These are phyloP conservation scores for Plasmodium gaboni DNA, from an alignment of 169 alveolate genomes.

Conservation along the genomic window DNA sequence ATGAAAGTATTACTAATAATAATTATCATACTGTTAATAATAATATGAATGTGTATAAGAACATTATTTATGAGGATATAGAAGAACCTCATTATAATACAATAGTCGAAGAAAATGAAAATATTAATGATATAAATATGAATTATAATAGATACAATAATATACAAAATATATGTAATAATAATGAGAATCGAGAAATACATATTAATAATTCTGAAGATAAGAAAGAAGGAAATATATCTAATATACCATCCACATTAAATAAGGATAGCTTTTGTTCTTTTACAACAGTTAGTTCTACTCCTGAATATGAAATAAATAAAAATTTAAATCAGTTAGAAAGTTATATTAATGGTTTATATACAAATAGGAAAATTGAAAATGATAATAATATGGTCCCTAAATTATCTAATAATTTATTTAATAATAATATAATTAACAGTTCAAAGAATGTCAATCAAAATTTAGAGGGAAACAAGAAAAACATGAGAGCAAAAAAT, in stretches of 20 bases:
- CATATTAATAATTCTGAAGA: background rate
- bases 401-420: too few relatives aligned
- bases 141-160: background rate
- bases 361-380: background rate
- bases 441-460: too few relatives aligned
- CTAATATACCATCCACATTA: background rate
- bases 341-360: background rate
- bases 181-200: too few relatives aligned
- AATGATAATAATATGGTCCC: background rate
- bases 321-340: constrained; percentile 2
- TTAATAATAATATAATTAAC: too few relatives aligned
- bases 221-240: background rate
- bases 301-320: constrained; percentile 4
- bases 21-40: background rate
- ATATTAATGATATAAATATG: background rate
- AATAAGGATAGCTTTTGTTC: background rate
- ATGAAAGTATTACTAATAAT: background rate
- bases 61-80: background rate
- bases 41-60: background rate
- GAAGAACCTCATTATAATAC: background rate
- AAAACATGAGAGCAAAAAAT: too few relatives aligned
- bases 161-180: background rate
- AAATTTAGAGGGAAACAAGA: too few relatives aligned
- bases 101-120: background rate
- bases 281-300: constrained; percentile 9